Conservation (phyloP, 371 early-diverging fungal genomes). For the Rhizopus delemar region DNA sequence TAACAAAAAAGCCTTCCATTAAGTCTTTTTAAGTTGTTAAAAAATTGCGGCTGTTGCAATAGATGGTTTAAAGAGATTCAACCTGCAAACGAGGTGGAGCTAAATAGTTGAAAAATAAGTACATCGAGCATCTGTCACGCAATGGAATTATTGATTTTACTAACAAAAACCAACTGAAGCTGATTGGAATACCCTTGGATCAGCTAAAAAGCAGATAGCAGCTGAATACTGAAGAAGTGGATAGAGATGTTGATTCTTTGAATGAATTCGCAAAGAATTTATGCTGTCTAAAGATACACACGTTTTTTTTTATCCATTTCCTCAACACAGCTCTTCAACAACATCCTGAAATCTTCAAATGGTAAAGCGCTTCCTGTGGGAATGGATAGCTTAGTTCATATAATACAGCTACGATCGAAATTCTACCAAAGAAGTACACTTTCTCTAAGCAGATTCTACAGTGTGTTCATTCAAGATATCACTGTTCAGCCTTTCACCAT, state of each 20-base stretch:
- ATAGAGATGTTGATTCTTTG: constrained; percentile 3
- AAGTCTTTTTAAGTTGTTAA: constrained; percentile 4
- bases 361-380: no score
- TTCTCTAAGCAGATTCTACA: no score
- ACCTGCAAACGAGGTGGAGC: constrained; percentile 5
- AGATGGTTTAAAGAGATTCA: not conserved
- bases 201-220: constrained; percentile 7
- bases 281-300: no score
- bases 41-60: not conserved
- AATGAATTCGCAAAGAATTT: not conserved
- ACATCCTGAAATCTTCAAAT: no score
- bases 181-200: constrained; percentile 8
- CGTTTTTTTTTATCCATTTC: no score
- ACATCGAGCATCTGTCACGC: constrained; percentile 7
- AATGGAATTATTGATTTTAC: constrained; percentile 14
- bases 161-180: constrained; percentile 7
- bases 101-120: constrained; percentile 7
- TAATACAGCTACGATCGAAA: no score
- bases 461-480: no score
- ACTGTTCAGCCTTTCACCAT: no score
- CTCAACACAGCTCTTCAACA: no score
- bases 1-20: not conserved
- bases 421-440: no score
- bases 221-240: constrained; percentile 9
- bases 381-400: no score